A percentile compares a stretch with the other conserved stretches of the same genome.
Evolutionary conservation across 2,329 filamentous ascomycete genomes (phyloP).

Genomic region (Fusarium mundagurra): DNA sequence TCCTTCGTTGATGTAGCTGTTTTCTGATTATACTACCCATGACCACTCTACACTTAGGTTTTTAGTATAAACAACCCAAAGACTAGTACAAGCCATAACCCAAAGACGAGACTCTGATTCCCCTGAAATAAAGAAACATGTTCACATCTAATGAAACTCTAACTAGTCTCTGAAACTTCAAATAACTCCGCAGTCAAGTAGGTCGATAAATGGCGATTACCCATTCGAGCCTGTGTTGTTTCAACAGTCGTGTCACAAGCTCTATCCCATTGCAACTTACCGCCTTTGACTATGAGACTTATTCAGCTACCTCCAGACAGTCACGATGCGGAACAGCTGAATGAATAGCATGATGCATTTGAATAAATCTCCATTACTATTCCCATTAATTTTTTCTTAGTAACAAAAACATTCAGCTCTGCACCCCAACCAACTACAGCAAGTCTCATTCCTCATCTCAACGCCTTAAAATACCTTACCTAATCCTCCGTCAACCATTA

Average conservation of each 20-base stretch:
- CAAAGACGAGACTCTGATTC: not conserved
- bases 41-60: not conserved
- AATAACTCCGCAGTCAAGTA: not conserved
- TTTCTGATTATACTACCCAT: not conserved
- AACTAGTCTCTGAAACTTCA: not conserved
- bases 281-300: not conserved
- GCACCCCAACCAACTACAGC: not conserved
- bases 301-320: not conserved
- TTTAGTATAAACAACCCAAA: not conserved
- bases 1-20: not conserved
- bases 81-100: not conserved
- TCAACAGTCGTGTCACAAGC: not conserved
- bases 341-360: not conserved
- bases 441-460: conserved; percentile 15
- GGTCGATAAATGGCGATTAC: not conserved
- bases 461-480: conserved; percentile 21
- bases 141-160: not conserved
- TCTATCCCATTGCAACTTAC: not conserved
- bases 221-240: not conserved
- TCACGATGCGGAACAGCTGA: not conserved
- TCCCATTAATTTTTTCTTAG: not conserved
- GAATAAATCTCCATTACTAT: too few relatives aligned
- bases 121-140: not conserved
- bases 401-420: not conserved
- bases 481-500: conserved; percentile 22